Base-by-base conservation (phyloP, 2,329 filamentous ascomycete species). In the Teratosphaeriaceae sp. region DNA sequence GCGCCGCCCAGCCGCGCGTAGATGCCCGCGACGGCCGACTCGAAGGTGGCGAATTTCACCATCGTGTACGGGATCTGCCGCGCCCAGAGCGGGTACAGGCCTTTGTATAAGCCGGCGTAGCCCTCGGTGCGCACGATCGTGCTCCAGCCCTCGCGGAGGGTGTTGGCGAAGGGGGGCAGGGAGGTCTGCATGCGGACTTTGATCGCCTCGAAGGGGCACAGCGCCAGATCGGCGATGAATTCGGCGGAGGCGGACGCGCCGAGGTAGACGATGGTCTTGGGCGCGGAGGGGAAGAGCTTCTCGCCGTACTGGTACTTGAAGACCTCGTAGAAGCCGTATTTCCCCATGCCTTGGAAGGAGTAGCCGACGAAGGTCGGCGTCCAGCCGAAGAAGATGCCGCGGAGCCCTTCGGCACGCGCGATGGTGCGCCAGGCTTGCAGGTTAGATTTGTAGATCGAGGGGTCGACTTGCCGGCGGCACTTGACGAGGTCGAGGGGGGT, bases 231-330 rank as follows among this genome's bases (percentile, higher is more conserved):
- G 51, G 85, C 85, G 43, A 89, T 74, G 63, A 87, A 80, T 63
- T 89, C 85, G 44, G 85, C 85, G 8, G 82, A 85, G 2, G 85
- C 85, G n/a, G 78, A 83, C 1, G 83, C 85, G 1, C 79, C 73
- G 13, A 94, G 75, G 64, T 92, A 95, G 26, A 95, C 69, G 13
- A 76, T 70, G 0, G 88, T 94, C 70, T 88, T 90, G 73, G 90
- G 88, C 58, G 78, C 79, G 62, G 76, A 65, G 11, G 87, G 80
- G 75, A 12, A 88, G 83, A 33, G 79, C 82, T 46, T 65, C 65
- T 94, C 87, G 38, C 79, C 79, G 67, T 94, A 95, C 45, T 79
- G 83, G 68, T 94, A 92, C 68, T 95, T 94, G 79, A 94, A 94
- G 70, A 80, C 88, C 63, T 94, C 88, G 62, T 94, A 94, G 63